Base-by-base conservation (phyloP, 176 grass and related monocot species). In the Poa pratensis region DNA sequence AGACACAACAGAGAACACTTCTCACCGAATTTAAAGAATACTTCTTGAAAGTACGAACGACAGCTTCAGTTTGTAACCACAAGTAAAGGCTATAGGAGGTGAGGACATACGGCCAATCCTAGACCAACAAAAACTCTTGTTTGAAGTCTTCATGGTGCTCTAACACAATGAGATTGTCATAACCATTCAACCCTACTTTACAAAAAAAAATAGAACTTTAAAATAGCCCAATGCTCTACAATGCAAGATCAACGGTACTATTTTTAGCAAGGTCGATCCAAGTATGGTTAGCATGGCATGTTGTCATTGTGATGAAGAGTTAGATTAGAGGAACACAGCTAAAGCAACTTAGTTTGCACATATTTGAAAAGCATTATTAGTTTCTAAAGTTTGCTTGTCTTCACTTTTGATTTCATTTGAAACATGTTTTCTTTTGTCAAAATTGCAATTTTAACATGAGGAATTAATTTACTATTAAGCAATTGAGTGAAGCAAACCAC, bases 201-300 rank as follows among this genome's bases (percentile, higher is more conserved):
- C 9, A 48, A 14, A 49, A 42, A 73, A 61, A 42, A 54, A 27
- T 1, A 37, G 16, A 35, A n/a, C 18, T 1, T 51, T 57, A 55
- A 75, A 30, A 24, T 51, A 73, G 17, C 42, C 16, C 65, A 26
- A 16, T 18, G 45, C 19, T 70, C 54, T 63, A 9, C 42, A 16
- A 87, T 81, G 77, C 42, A 50, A 60, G 3, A n/a, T 62, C 40
- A 73, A 73, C 66, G 64, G 26, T 16, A 30, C 19, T 51, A 27
- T 39, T 72, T 73, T 4, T 66, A 61, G 77, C 37, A 42, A 62
- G 42, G 52, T 42, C 40, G 62, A 77, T 35, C 3, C 22, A 83
- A 82, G 50, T 78, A 63, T 88, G 24, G 39, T 39, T 83, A 78
- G 80, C 55, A 83, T 50, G 22, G n/a, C 1, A 24, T 6, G 12